Percentiles rank a stretch among this genome's conserved stretches.
These are phyloP conservation scores for Psidium guajava DNA, from an alignment of 345 rosid genomes.

Conservation along the genomic window DNA sequence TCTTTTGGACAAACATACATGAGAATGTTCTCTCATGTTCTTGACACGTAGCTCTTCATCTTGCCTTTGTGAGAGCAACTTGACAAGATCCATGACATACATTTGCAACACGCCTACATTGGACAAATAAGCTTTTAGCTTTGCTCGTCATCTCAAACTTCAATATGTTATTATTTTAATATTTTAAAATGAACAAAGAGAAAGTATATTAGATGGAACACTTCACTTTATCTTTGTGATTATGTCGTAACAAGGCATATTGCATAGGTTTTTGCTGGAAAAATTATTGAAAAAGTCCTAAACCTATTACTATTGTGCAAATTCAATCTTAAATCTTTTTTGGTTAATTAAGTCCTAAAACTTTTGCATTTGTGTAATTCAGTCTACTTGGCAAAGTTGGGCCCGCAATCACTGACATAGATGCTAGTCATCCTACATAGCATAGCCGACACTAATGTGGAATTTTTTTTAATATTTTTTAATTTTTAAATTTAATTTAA, in stretches of 20 bases:
- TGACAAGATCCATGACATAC: not conserved
- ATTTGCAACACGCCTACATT: not conserved
- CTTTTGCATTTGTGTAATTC: too few species aligned
- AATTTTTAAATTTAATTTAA: too few species aligned
- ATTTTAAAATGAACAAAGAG: not conserved
- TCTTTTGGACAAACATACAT: too few species aligned
- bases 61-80: not conserved
- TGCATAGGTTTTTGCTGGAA: not conserved
- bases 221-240: not conserved
- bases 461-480: too few species aligned
- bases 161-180: not conserved
- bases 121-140: not conserved
- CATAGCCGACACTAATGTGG: too few species aligned
- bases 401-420: too few species aligned
- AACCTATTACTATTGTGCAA: too few species aligned
- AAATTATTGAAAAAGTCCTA: too few species aligned
- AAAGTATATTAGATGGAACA: not conserved
- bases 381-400: too few species aligned
- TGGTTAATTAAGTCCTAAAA: too few species aligned
- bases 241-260: not conserved
- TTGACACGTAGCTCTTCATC: not conserved
- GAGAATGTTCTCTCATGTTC: not conserved
- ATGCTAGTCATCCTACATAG: too few species aligned
- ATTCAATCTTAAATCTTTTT: too few species aligned
- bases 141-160: not conserved